A percentile compares a stretch with the other conserved stretches of the same genome.
Evolutionary conservation across 1,284 basidiomycete genomes (phyloP).

Genomic region (Microstroma glucosiphilum): DNA sequence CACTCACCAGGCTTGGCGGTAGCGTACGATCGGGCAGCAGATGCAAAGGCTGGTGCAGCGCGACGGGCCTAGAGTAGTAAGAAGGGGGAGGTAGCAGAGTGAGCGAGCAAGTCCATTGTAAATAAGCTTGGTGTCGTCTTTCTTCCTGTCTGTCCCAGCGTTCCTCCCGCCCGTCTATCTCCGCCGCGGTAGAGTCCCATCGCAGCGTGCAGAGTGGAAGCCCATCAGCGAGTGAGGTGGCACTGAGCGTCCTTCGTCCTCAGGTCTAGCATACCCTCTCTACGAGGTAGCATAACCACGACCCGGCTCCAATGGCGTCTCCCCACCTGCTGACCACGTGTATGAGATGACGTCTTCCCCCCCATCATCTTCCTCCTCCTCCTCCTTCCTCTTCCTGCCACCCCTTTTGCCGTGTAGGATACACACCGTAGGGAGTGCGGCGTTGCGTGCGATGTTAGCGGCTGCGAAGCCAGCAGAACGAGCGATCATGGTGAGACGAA

Average conservation of each 20-base stretch:
- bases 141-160: not conserved
- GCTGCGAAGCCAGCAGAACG: constrained; percentile 45
- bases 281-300: too few species aligned
- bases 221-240: too few species aligned
- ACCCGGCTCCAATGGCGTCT: too few species aligned
- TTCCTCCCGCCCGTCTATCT: not conserved
- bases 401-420: constrained; percentile 6
- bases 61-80: constrained; percentile 57
- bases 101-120: not conserved
- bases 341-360: too few species aligned
- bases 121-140: not conserved
- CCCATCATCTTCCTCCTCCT: constrained; percentile 2
- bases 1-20: constrained; percentile 88
- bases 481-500: constrained; percentile 32
- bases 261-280: too few species aligned
- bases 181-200: too few species aligned
- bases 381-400: not conserved
- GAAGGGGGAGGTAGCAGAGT: not conserved
- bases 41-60: constrained; percentile 35
- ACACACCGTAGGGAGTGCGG: constrained; percentile 43
- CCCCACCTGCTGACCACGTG: too few species aligned
- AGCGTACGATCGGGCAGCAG: constrained; percentile 65
- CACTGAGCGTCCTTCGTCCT: too few species aligned
- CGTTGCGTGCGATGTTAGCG: constrained; percentile 47
- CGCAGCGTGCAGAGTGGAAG: too few species aligned